Base-by-base conservation (phyloP, 352 stramenopile genomes). In the Globisporangium camurandrum region DNA sequence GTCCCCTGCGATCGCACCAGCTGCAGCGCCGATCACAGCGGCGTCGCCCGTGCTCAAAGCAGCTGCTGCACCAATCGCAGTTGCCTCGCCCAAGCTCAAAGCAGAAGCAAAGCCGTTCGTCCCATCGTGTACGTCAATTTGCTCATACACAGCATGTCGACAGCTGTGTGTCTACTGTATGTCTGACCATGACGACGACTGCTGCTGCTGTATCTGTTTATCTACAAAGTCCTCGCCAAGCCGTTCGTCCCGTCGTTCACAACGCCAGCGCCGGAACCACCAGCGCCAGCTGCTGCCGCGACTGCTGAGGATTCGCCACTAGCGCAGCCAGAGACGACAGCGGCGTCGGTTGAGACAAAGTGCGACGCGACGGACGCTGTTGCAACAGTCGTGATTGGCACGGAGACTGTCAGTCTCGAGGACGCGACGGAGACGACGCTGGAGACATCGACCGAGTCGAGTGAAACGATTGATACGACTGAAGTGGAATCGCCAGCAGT, bases 11-110 rank as follows among this genome's bases (percentile, higher is more conserved):
- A 57, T 86, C 2, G 85, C 80, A 57, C 62, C 72, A 36, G 37
- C 28, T 31, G 42, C 42, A 30, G n/a, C 38, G 24, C 39, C 49
- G 17, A 28, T 54, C n/a, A 12, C 49, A 17, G 30, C 19, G 8
- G 30, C 51, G 19, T 54, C 58, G 2, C 42, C 51, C 36, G 60
- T 59, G 49, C 57, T 87, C 1, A 84, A 82, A 55, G 64, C 72
- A 33, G 38, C 46, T 16, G 37, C 34, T 31, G 34, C 43, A 19
- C 44, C 51, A 8, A 36, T 40, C 9, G 8, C 44, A 7, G 36
- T 67, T 44, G 49, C 64, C 24, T 33, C 62, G 19, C 54, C 65
- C 26, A 52, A 57, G 49, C 33, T 66, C 40, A 54, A 64, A 49
- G 56, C 66, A 7, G 24, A 40, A 26, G 60, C 49, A 46, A 61